phyloP scores from a whole-genome alignment of 352 stramenopile species.

The Phytophthora aleatoria region DNA sequence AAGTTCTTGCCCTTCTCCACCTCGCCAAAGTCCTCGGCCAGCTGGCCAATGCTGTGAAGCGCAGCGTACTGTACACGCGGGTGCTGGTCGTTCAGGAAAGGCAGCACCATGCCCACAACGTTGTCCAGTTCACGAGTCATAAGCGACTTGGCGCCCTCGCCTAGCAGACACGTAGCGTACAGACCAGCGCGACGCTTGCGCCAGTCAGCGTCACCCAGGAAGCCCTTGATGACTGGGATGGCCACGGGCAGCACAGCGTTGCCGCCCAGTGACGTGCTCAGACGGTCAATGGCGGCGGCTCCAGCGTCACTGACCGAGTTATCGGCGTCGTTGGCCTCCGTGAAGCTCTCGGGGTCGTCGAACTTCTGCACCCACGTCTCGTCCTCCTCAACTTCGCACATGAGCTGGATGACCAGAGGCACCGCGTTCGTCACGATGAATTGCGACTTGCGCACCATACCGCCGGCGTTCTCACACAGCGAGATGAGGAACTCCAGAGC shows the following conservation, averaged over 20 bases:
- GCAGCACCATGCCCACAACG: conserved; percentile 69
- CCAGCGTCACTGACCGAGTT: conserved; percentile 72
- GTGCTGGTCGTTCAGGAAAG: conserved; percentile 73
- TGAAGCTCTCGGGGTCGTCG: conserved; percentile 82
- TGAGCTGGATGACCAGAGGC: conserved; percentile 76
- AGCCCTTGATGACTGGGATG: conserved; percentile 75
- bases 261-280: conserved; percentile 74
- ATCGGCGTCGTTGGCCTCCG: conserved; percentile 64
- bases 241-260: conserved; percentile 75
- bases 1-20: conserved; percentile 90
- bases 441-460: conserved; percentile 81
- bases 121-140: conserved; percentile 85
- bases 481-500: conserved; percentile 85
- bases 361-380: conserved; percentile 72
- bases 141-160: conserved; percentile 76
- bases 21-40: conserved; percentile 84
- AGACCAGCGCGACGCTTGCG: conserved; percentile 79
- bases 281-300: conserved; percentile 78
- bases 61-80: conserved; percentile 83
- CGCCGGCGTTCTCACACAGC: conserved; percentile 78
- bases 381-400: conserved; percentile 84
- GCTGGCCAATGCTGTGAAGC: conserved; percentile 83
- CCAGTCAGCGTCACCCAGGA: conserved; percentile 69
- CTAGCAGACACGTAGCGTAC: conserved; percentile 78
- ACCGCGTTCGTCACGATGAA: conserved; percentile 70